Evolutionary conservation across 2,329 filamentous ascomycete species (phyloP).

Genomic region (Xylaria sp.): DNA sequence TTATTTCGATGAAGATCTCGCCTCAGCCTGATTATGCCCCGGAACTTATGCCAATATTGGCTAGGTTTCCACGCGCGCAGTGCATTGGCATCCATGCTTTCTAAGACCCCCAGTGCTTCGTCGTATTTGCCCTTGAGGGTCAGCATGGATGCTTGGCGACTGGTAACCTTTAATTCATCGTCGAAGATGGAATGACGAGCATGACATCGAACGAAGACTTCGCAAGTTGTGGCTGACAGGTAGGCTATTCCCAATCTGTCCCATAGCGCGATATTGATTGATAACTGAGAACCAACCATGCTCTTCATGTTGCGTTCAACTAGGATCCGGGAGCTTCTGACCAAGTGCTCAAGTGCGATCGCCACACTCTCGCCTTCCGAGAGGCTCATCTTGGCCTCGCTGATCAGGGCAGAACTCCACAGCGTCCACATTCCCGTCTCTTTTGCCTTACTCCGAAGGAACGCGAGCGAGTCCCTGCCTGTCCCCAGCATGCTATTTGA

Average conservation of each 20-base stretch:
- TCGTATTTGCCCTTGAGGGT: conserved; percentile 71
- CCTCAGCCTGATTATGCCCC: conserved; percentile 66
- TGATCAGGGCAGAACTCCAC: conserved; percentile 80
- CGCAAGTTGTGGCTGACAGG: conserved; percentile 63
- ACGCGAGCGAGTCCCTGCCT: conserved; percentile 79
- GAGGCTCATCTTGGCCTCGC: conserved; percentile 80
- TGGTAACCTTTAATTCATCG: conserved; percentile 75
- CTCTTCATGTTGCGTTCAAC: conserved; percentile 74
- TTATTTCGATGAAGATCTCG: conserved; percentile 61
- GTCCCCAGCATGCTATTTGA: conserved; percentile 74
- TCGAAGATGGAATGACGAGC: conserved; percentile 63
- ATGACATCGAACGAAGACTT: conserved; percentile 78
- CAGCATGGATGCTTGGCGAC: conserved; percentile 69
- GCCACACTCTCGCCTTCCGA: conserved; percentile 68
- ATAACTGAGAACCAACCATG: conserved; percentile 73
- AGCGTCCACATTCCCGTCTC: conserved; percentile 85
- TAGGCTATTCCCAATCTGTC: conserved; percentile 68
- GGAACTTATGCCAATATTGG: conserved; percentile 71
- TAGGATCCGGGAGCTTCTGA: conserved; percentile 81
- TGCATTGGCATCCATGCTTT: conserved; percentile 61
- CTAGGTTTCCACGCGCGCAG: conserved; percentile 76
- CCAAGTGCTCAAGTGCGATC: conserved; percentile 72
- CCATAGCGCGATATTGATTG: conserved; percentile 74
- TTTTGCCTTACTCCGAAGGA: conserved; percentile 82
- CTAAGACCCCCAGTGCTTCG: conserved; percentile 64